These are phyloP conservation scores for Anaeromyces robustus DNA, from an alignment of 192 early-diverging fungal species.

Conservation along the genomic window DNA sequence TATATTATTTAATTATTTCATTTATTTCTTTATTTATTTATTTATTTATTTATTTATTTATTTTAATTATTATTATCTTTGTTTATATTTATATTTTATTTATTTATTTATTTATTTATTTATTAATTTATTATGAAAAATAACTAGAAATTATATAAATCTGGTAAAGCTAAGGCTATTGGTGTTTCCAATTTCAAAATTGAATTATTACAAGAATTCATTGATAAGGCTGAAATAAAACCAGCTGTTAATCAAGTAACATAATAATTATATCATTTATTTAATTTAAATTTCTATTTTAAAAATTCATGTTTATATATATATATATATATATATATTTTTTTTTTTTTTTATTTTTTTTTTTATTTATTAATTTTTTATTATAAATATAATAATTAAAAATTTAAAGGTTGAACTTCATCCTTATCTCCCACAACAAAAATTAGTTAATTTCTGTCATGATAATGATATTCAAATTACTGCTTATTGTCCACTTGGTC, in stretches of 20 bases:
- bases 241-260: conserved; percentile 64
- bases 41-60: not conserved
- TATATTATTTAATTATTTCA: not conserved
- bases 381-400: not conserved
- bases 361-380: not conserved
- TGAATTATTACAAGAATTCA: conserved; percentile 43
- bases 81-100: too few species aligned
- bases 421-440: conserved; percentile 50
- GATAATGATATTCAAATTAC: conserved; percentile 54
- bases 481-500: conserved; percentile 14
- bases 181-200: conserved; percentile 75
- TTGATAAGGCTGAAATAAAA: conserved; percentile 41
- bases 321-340: not conserved
- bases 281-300: too few species aligned
- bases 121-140: not conserved
- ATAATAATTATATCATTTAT: too few species aligned
- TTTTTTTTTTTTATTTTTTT: not conserved
- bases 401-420: conserved; percentile 48
- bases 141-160: conserved; percentile 26
- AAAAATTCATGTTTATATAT: not conserved
- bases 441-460: conserved; percentile 58
- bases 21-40: too few species aligned
- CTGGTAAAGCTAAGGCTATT: conserved; percentile 56
- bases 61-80: too few species aligned
- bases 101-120: not conserved